Evolutionary conservation across 73 alveolate species (phyloP).

Genomic region (Loxodes magnus): DNA sequence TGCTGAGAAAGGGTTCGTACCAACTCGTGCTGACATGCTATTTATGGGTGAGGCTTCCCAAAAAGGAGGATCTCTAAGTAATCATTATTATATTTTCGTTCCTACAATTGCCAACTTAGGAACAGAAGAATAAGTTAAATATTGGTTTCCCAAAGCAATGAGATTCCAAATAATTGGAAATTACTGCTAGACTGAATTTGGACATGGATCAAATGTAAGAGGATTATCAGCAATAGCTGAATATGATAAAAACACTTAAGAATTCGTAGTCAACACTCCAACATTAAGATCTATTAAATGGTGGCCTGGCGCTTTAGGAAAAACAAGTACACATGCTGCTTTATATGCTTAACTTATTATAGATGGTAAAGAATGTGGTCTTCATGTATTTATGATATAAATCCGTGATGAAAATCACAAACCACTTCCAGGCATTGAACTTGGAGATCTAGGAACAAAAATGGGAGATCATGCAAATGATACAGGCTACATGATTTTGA

Average conservation of each 20-base stretch:
- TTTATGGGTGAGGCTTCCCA: no score
- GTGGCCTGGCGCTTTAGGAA: conserved; percentile 74
- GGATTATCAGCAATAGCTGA: conserved; percentile 61
- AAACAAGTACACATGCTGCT: conserved; percentile 46
- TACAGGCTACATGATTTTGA: conserved; percentile 60
- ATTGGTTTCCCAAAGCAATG: conserved; percentile 32
- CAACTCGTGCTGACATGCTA: no score
- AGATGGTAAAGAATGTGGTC: conserved; percentile 49
- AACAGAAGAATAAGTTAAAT: conserved; percentile 33
- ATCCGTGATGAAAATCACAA: conserved; percentile 53
- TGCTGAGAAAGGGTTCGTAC: no score
- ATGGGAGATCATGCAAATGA: conserved; percentile 64
- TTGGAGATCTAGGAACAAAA: conserved; percentile 82
- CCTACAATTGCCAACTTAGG: conserved; percentile 27
- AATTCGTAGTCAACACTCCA: conserved; percentile 64
- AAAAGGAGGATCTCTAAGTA: not conserved
- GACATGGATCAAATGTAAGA: conserved; percentile 78
- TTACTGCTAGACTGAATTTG: conserved; percentile 76
- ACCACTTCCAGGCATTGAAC: conserved; percentile 47
- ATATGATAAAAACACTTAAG: conserved; percentile 40
- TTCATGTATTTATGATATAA: conserved; percentile 62
- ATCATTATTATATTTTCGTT: conserved; percentile 27
- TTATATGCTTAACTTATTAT: conserved; percentile 51
- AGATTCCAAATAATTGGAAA: conserved; percentile 38
- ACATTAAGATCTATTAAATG: conserved; percentile 43